Base-by-base conservation (phyloP, 148 eudicot species). In the Arctostaphylos glauca region DNA sequence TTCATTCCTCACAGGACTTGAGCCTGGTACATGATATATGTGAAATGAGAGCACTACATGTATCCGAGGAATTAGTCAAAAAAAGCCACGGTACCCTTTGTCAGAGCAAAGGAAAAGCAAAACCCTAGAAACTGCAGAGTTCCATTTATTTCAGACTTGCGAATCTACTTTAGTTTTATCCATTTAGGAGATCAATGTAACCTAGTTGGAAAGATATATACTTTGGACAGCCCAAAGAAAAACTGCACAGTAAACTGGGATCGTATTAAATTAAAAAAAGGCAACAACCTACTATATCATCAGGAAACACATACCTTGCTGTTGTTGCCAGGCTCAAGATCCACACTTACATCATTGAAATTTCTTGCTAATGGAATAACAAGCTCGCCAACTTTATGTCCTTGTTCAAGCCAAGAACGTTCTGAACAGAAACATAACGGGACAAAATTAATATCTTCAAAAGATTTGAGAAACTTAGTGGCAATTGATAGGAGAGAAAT, bases 311-410 rank as follows among this genome's bases (percentile, higher is more conserved):
- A 77, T 91, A 93, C 98, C 96, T 81, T 86, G 84, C 53, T 73
- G 70, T 62, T 83, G 87, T 79, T 84, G 81, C 88, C 91, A 77
- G 93, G 85, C 82, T 94, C 98, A 54, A 95, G 85, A 92, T 95
- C 98, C 82, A 87, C 48, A 81, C 68, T 88, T 84, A 83, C 70
- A 74, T 87, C 86, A 88, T 89, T 90, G 81, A 96, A 94, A 88
- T 87, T 92, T 83, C 99, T 90, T 8, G 99, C 99, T 85, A 96
- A 84, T n/a, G 99, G 99, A 87, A 96, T 88, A 60, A 94, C 92
- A 58, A 89, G 98, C 85, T 94, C 97, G 25, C 99, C 99, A 67
- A 96, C 92, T 86, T 88, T 92, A 85, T 90, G 98, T 74, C 99
- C 99, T 96, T 93, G 93, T 80, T 91, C 92, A 90, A 94, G 91